Evolutionary conservation across 2,329 filamentous ascomycete species (phyloP), one percentile per base, ranked within the genome.

Genomic region (Nigrospora sphaerica): DNA sequence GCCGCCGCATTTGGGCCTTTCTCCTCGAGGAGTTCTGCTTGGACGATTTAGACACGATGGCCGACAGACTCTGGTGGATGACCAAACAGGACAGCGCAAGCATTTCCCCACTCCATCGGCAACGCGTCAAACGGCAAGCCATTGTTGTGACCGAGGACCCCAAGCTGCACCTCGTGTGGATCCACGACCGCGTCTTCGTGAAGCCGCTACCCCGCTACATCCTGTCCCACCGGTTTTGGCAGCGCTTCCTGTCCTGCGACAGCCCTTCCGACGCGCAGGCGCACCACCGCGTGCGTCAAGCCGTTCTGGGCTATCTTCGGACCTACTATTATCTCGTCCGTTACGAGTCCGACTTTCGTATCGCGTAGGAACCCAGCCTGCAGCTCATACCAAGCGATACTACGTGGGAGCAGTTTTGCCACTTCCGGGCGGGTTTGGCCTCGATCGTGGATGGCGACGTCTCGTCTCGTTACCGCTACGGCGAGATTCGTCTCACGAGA

Each of bases 161-260:
- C 2, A 57, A 64, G 32, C 50, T 65, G 11, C 65, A 69, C 49
- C 53, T 70, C 0, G 57, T 67, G 9, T 63, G 62, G 60, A 45
- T 51, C 17, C 44, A 59, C 18, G 45, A 52, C 4, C 50, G 52
- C 2, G 60, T 66, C n/a, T 64, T 58, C 40, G 52, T 67, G 28
- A 67, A 66, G 40, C 62, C 62, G 11, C 44, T 66, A 1, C 64
- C 62, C 2, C 11, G 28, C 2, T 65, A 58, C 42, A 56, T 66
- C 10, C 38, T 59, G 12, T 50, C 54, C 13, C 40, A 54, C 5
- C 31, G 47, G 1, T 58, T 65, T 36, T 66, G 62, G 58, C 12
- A 48, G 12, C 32, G 47, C 10, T 38, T 55, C 38, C 46, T 60
- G 23, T 35, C 18, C 39, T 31, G 48, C 35, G 18, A 40, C 17